Evolutionary conservation across 352 stramenopile genomes (phyloP), one percentile per base, ranked within the genome.

Genomic region (Elongisporangium undulatum): DNA sequence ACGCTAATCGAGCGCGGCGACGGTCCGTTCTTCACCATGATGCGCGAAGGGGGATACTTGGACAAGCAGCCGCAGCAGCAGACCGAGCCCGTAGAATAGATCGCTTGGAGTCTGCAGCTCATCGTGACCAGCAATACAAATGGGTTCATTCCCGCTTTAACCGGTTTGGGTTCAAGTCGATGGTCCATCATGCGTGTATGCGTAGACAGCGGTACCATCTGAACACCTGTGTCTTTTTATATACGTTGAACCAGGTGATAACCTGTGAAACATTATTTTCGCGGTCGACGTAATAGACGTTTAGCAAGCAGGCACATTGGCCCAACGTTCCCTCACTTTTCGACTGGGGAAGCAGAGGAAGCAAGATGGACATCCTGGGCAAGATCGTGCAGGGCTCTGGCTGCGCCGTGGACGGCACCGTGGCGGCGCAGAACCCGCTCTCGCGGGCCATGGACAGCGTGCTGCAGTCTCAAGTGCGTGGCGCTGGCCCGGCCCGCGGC

Each of bases 371-470:
- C 68, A 70, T 94, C 22, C 63, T 94, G 21, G 77, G 82, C 53
- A 94, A 94, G 71, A 85, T 94, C 66, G 79, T 92, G 59, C 79
- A 90, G 61, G 83, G 83, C 54, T 76, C 72, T n/a, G 86, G 86
- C 22, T 95, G 86, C 67, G 71, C 73, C 53, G 84, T 88, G 23
- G 86, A 95, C 61, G 86, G 86, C 67, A 93, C 86, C 2, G 83
- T 93, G 45, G 77, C 84, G n/a, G 74, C 84, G 52, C 78, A 92
- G 70, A 95, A 95, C 67, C 82, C 86, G 51, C 80, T 95, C 41
- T 90, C 86, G 20, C 81, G 83, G 61, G 83, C 84, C 20, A 71
- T 95, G 39, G 83, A 95, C 61, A 80, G 66, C 45, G 80, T 95
- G 54, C 71, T 92, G 39, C 84, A 90, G 62, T 80, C 81, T 29